phyloP scores from a whole-genome alignment of 257 asterid genomes.

The Perilla frutescens region DNA sequence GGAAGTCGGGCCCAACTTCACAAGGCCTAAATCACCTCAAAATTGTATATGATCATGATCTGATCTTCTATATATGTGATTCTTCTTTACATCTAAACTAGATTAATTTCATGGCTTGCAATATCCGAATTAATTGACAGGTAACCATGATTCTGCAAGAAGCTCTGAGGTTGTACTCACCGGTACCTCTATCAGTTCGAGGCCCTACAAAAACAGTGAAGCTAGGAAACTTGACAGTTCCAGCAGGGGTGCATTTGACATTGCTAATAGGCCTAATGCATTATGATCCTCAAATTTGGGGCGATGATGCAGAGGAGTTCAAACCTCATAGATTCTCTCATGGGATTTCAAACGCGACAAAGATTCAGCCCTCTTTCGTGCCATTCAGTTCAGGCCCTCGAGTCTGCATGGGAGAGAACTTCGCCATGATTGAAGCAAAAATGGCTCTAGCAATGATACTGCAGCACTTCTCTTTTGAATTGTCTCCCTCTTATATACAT shows the following conservation, averaged over 20 bases:
- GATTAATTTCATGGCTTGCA: no score
- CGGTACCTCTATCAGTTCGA: slow-evolving; percentile 11
- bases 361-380: slow-evolving; percentile 30
- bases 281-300: slow-evolving; percentile 43
- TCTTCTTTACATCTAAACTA: no score
- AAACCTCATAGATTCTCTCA: slow-evolving; percentile 43
- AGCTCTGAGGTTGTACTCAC: slow-evolving; percentile 43
- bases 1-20: slow-evolving; percentile 19
- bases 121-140: no score
- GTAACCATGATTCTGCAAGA: slow-evolving; percentile 43
- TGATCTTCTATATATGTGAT: slow-evolving; percentile 1
- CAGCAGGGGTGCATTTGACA: slow-evolving; percentile 27
- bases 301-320: slow-evolving; percentile 40
- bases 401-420: slow-evolving; percentile 41
- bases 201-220: slow-evolving; percentile 21
- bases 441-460: slow-evolving; percentile 35
- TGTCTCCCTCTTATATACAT: slow-evolving; percentile 40
- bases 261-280: slow-evolving; percentile 36
- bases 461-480: slow-evolving; percentile 35
- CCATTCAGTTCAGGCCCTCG: slow-evolving; percentile 51
- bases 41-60: slow-evolving; percentile 39
- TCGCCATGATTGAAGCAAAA: slow-evolving; percentile 37
- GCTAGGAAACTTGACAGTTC: slow-evolving; percentile 29
- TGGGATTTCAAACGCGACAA: slow-evolving; percentile 39
- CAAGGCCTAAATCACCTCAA: slow-evolving; percentile 43